Conservation (phyloP, 2,329 filamentous ascomycete genomes). For the Neocatenulostroma microsporum region DNA sequence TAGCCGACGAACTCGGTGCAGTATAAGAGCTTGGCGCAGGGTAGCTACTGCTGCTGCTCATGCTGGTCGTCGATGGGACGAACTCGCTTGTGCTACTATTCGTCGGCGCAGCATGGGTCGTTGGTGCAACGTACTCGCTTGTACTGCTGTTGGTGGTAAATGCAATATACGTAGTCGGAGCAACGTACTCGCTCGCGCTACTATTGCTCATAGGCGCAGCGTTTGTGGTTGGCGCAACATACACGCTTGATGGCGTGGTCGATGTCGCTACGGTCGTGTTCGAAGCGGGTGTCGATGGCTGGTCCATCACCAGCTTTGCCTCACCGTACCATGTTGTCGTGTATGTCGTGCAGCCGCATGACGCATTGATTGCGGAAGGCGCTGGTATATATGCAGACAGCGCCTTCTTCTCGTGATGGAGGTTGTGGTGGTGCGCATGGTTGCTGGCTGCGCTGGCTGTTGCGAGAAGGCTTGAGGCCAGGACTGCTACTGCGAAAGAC, state of each 20-base stretch:
- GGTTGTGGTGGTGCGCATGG: constrained; percentile 9
- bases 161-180: no score
- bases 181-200: no score
- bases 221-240: no score
- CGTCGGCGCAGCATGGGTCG: no score
- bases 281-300: constrained; percentile 10
- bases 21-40: background rate
- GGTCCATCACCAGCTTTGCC: constrained; percentile 37
- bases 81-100: no score
- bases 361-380: constrained; percentile 6
- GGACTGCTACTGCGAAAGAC: constrained; percentile 6
- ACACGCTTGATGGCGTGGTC: constrained; percentile 4
- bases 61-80: no score
- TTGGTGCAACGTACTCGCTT: no score
- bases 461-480: constrained; percentile 6
- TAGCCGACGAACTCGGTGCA: background rate
- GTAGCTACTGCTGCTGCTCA: no score
- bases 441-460: constrained; percentile 8
- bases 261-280: constrained; percentile 9
- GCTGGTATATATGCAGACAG: constrained; percentile 5
- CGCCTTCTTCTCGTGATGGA: constrained; percentile 9
- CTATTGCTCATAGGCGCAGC: no score
- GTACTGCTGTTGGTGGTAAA: no score
- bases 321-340: constrained; percentile 63
- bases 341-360: constrained; percentile 66